phyloP scores from a whole-genome alignment of 441 rosid genomes.

The Populus trichocarpa region DNA sequence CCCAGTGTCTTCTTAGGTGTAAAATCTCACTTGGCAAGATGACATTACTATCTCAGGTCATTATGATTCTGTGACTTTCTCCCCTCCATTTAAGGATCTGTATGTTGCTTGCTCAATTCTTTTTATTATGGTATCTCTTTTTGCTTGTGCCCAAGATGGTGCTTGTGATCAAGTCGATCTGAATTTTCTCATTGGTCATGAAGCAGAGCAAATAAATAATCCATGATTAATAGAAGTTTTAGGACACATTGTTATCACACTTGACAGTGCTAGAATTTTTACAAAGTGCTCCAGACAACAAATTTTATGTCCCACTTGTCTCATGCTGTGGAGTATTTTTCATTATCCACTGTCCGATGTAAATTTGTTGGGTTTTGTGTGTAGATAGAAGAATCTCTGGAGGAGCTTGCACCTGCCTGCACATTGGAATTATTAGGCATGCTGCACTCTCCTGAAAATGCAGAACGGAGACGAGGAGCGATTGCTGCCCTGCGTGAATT shows the following conservation, averaged over 20 bases:
- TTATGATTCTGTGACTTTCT: conserved; percentile 16
- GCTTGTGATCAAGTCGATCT: background rate
- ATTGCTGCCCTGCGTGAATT: conserved; percentile 84
- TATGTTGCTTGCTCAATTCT: background rate
- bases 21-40: conserved; percentile 71
- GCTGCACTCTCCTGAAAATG: too few relatives aligned
- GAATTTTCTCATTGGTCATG: background rate
- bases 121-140: background rate
- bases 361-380: conserved; percentile 11
- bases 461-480: conserved; percentile 41
- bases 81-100: conserved; percentile 5
- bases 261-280: conserved; percentile 14
- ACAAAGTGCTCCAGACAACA: background rate
- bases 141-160: conserved; percentile 3
- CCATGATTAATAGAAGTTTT: background rate
- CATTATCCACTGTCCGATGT: background rate
- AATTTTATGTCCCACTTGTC: background rate
- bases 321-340: background rate
- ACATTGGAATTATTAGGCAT: too few relatives aligned
- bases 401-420: conserved; percentile 86
- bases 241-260: background rate
- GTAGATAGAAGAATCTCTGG: conserved; percentile 73
- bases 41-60: conserved; percentile 76
- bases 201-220: background rate
- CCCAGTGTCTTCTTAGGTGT: conserved; percentile 86